Conservation (phyloP, 1,284 basidiomycete genomes). For the Cryptococcus sp. region DNA sequence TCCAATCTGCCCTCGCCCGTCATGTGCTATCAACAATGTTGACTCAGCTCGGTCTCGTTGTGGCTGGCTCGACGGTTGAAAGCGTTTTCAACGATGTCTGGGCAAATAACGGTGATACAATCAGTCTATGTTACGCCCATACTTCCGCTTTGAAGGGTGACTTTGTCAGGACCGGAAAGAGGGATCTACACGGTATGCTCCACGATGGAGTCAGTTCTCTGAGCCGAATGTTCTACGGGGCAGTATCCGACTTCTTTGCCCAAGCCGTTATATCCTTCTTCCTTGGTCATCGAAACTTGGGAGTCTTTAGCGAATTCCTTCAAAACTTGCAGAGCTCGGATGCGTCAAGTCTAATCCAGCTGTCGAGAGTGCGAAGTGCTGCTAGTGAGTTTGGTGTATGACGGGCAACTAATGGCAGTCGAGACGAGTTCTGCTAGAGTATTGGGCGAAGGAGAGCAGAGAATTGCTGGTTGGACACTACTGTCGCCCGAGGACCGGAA, state of each 20-base stretch:
- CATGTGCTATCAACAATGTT: conserved; percentile 75
- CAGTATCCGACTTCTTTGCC: conserved; percentile 86
- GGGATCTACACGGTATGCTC: conserved; percentile 77
- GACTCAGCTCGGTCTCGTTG: conserved; percentile 60
- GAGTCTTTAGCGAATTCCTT: conserved; percentile 88
- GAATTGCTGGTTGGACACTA: conserved; percentile 85
- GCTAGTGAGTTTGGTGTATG: conserved; percentile 54
- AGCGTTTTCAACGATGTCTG: conserved; percentile 86
- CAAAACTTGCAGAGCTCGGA: conserved; percentile 81
- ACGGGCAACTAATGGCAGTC: conserved; percentile 45
- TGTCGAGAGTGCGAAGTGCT: conserved; percentile 81
- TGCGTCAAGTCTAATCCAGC: conserved; percentile 76
- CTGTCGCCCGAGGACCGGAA: conserved; percentile 77
- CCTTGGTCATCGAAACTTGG: conserved; percentile 71
- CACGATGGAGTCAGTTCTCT: conserved; percentile 88
- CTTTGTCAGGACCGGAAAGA: conserved; percentile 91
- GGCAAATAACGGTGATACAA: conserved; percentile 57
- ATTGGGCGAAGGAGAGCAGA: conserved; percentile 70
- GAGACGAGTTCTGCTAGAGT: conserved; percentile 79
- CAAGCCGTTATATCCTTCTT: conserved; percentile 92
- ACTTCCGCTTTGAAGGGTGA: conserved; percentile 77
- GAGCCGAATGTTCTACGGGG: conserved; percentile 59
- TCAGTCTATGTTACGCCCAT: conserved; percentile 55
- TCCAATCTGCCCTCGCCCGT: conserved; percentile 85
- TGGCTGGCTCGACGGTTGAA: conserved; percentile 57